Evolutionary conservation across 2,329 filamentous ascomycete genomes (phyloP), one percentile per base, ranked within the genome.

Genomic region (Calycina marina): DNA sequence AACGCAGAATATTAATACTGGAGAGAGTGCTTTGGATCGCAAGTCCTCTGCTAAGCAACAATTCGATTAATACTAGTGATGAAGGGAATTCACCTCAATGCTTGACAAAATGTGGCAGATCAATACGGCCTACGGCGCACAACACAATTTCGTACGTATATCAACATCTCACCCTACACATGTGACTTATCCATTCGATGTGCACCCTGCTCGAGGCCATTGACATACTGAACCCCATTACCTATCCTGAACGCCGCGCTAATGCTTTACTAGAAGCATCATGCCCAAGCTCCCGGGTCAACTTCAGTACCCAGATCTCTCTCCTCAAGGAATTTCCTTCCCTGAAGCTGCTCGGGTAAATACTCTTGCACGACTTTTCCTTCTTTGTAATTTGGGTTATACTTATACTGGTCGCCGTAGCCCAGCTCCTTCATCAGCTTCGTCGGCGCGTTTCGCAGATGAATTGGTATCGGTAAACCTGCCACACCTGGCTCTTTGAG

Each of bases 321-420:
- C 4, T 85, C 74, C 49, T 92, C 84, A 22, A 96, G 55, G 49
- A 96, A 96, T 13, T 49, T 62, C 29, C 79, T 65, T 0, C 77
- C 84, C 20, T 62, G 54, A 5, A 98, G 55, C 34, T 69, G 69
- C 8, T 83, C 77, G 0, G 90, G 90, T n/a, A 98, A 56, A 56
- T 96, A 98, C 14, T 86, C 79, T 59, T 98, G 90, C 41, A 63
- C 68, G 1, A 96, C 88, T 44, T 61, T 71, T 0, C 90, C 90
- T 39, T 86, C 73, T 31, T 69, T 58, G 49, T 88, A 98, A 45
- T 93, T 82, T 0, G 90, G 90, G 44, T 93, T 93, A 51, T 98
- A 96, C 56, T 96, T 96, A 57, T 98, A 98, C 52, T 85, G 81
- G 30, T 74, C 77, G 1, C 86, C 86, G 50, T 85, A 93, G 0